Conservation (phyloP, 2,329 filamentous ascomycete genomes). For the Neocucurbitaria cava region DNA sequence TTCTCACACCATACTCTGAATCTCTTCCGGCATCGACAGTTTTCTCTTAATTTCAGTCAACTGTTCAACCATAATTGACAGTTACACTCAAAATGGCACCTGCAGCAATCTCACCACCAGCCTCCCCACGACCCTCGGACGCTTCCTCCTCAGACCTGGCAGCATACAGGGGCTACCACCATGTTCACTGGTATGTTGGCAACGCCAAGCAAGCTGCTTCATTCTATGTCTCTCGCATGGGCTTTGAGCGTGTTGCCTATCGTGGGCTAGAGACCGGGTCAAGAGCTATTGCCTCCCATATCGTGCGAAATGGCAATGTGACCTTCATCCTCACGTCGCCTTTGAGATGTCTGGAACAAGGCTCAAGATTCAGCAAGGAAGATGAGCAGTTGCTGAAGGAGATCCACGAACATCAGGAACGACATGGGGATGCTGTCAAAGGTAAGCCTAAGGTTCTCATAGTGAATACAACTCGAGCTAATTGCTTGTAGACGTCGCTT, state of each 20-base stretch:
- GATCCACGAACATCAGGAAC: slow-evolving; percentile 82
- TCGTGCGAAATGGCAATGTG: slow-evolving; percentile 77
- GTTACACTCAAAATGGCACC: slow-evolving; percentile 36
- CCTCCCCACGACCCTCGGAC: slow-evolving; percentile 41
- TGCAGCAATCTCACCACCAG: slow-evolving; percentile 51
- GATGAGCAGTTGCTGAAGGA: slow-evolving; percentile 73
- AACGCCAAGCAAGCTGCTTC: slow-evolving; percentile 95
- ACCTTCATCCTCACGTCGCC: slow-evolving; percentile 87
- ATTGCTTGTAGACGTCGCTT: slow-evolving; percentile 73
- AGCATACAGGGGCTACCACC: slow-evolving; percentile 83
- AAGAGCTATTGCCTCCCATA: slow-evolving; percentile 81
- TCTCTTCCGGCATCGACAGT: not conserved
- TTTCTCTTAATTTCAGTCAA: not conserved
- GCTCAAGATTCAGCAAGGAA: slow-evolving; percentile 49
- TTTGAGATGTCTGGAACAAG: slow-evolving; percentile 60
- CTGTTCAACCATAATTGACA: not conserved
- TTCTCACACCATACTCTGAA: not conserved
- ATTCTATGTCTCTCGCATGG: slow-evolving; percentile 88
- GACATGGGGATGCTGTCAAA: slow-evolving; percentile 92
- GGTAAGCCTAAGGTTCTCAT: slow-evolving; percentile 28
- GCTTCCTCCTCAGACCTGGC: slow-evolving; percentile 45
- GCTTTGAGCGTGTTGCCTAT: slow-evolving; percentile 83
- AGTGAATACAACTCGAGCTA: slow-evolving; percentile 1
- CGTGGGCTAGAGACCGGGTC: slow-evolving; percentile 87
- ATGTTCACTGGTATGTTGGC: slow-evolving; percentile 94